phyloP scores from a whole-genome alignment of 2,329 filamentous ascomycete species.

The Ophiostoma perfectum region DNA sequence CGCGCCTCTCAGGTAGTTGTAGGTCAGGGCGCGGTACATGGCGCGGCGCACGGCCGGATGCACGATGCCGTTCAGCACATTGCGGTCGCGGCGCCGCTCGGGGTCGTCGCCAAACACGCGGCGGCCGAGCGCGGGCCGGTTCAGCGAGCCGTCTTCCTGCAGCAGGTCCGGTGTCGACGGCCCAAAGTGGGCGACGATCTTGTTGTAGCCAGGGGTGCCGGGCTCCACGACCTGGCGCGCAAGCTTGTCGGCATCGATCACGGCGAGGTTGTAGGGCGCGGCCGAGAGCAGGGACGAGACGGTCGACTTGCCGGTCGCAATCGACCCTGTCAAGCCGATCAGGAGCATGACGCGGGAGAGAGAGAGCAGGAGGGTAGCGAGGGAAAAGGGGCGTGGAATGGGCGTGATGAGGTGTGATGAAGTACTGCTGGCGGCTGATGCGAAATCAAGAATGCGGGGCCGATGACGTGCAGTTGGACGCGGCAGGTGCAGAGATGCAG shows the following conservation, averaged over 20 bases:
- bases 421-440: too few relatives aligned
- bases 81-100: constrained; percentile 64
- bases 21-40: constrained; percentile 71
- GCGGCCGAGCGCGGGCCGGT: constrained; percentile 76
- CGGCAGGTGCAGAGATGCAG: background rate
- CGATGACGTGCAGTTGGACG: background rate
- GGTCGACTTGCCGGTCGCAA: constrained; percentile 96
- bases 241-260: constrained; percentile 90
- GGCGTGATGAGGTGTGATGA: too few relatives aligned
- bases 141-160: constrained; percentile 50
- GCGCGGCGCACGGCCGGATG: constrained; percentile 82
- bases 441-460: background rate
- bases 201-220: constrained; percentile 74
- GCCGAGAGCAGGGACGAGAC: constrained; percentile 77
- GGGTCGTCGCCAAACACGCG: constrained; percentile 79
- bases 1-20: constrained; percentile 65
- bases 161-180: constrained; percentile 82
- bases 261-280: constrained; percentile 76
- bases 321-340: constrained; percentile 92
- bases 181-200: constrained; percentile 76
- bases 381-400: too few relatives aligned
- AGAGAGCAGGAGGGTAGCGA: too few relatives aligned
- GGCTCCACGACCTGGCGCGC: constrained; percentile 93
- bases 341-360: constrained; percentile 64
- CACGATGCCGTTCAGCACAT: constrained; percentile 79